Conservation (phyloP, 352 stramenopile genomes). For the Blastocystis sp. region DNA sequence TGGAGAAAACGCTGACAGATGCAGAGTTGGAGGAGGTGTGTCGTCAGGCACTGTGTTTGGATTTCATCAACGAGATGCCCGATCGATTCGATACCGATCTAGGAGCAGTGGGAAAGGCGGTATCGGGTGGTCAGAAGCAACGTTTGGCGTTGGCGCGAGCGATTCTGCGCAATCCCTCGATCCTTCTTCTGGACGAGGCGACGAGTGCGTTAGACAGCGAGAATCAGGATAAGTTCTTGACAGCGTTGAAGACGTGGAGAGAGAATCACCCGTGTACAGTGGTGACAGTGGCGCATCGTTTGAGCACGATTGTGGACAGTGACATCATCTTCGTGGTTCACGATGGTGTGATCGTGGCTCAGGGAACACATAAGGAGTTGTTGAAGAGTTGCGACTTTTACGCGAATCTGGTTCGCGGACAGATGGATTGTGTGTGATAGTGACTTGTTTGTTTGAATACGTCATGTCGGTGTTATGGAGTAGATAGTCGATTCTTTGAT, state of each 20-base stretch:
- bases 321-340: slow-evolving; percentile 76
- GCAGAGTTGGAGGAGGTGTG: slow-evolving; percentile 68
- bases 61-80: slow-evolving; percentile 61
- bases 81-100: slow-evolving; percentile 67
- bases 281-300: slow-evolving; percentile 63
- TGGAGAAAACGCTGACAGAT: slow-evolving; percentile 65
- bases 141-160: slow-evolving; percentile 74
- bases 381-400: slow-evolving; percentile 57
- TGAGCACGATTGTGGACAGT: slow-evolving; percentile 75
- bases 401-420: background rate
- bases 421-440: no score
- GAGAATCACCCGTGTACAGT: slow-evolving; percentile 39
- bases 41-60: slow-evolving; percentile 60
- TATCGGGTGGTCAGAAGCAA: slow-evolving; percentile 77
- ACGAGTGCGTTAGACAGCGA: slow-evolving; percentile 73
- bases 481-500: no score
- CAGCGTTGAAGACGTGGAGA: slow-evolving; percentile 63
- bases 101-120: slow-evolving; percentile 69
- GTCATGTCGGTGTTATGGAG: no score
- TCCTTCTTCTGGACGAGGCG: slow-evolving; percentile 73
- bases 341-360: slow-evolving; percentile 71
- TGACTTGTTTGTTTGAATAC: no score
- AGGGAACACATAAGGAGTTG: slow-evolving; percentile 75
- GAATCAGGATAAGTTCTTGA: slow-evolving; percentile 74
- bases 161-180: slow-evolving; percentile 66